Evolutionary conservation across 345 rosid species (phyloP).

Genomic region (Rhizophora apiculata): DNA sequence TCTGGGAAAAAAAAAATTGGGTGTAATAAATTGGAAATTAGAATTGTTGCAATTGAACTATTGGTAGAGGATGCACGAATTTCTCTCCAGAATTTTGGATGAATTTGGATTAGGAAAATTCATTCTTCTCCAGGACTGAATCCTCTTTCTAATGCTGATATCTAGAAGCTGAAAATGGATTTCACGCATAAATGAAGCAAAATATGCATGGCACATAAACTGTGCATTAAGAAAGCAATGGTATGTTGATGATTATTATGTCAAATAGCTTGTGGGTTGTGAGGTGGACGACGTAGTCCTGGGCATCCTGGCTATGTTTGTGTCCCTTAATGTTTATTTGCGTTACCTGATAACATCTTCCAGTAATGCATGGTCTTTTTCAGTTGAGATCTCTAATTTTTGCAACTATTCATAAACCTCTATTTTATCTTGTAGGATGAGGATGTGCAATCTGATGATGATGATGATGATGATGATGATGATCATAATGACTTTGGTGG

Average conservation of each 20-base stretch:
- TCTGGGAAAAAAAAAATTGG: too few species aligned
- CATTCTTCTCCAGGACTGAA: too few species aligned
- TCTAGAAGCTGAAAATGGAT: not conserved
- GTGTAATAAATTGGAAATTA: too few species aligned
- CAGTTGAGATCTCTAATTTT: not conserved
- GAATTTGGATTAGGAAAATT: too few species aligned
- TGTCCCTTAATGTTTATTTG: not conserved
- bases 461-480: conserved; percentile 18
- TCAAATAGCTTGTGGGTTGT: not conserved
- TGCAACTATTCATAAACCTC: not conserved
- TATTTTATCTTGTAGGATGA: conserved; percentile 56
- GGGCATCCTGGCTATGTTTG: not conserved
- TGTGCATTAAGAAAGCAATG: not conserved
- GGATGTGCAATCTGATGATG: conserved; percentile 59
- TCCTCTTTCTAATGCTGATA: not conserved
- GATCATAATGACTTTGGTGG: conserved; percentile 18
- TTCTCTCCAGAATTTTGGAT: too few species aligned
- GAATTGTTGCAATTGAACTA: too few species aligned
- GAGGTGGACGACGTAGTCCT: not conserved
- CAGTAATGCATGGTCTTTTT: not conserved
- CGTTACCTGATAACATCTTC: not conserved
- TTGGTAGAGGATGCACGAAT: too few species aligned
- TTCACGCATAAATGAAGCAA: not conserved
- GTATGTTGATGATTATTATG: not conserved
- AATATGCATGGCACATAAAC: too few species aligned